Percentiles rank a stretch among this genome's conserved stretches.
Conservation (phyloP, 2,329 filamentous ascomycete genomes). For the Colletotrichum scovillei region DNA sequence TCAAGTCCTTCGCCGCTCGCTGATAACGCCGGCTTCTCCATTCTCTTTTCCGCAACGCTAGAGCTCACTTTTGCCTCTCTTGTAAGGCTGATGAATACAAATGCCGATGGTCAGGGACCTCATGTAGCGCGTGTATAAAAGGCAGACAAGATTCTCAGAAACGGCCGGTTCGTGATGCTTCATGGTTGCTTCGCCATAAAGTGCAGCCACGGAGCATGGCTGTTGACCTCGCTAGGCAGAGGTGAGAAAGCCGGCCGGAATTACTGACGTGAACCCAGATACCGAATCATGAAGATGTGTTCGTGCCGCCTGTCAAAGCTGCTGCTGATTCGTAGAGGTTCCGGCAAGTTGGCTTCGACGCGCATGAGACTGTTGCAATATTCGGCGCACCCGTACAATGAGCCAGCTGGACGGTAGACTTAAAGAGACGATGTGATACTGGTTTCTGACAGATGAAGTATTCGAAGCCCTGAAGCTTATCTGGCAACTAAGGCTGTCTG, state of each 20-base stretch:
- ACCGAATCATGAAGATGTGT: too few species aligned
- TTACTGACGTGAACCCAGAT: background rate
- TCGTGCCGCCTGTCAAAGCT: too few species aligned
- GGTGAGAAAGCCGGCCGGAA: background rate
- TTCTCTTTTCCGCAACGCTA: background rate
- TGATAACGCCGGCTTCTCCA: background rate
- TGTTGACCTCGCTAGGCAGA: background rate
- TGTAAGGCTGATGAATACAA: rapidly evolving
- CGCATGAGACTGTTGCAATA: too few species aligned
- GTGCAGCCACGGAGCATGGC: background rate
- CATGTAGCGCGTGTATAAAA: background rate
- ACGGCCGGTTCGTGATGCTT: background rate
- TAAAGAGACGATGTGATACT: too few species aligned
- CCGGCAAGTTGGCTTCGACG: too few species aligned
- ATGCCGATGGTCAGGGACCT: background rate
- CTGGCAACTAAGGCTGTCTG: too few species aligned
- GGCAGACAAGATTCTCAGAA: background rate
- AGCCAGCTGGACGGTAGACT: too few species aligned
- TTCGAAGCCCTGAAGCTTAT: too few species aligned
- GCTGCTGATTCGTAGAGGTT: too few species aligned
- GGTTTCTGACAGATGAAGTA: too few species aligned
- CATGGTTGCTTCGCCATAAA: background rate
- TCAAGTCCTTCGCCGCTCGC: background rate
- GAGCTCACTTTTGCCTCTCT: background rate
- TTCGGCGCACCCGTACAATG: too few species aligned